Base-by-base conservation (phyloP, 106 monocot genomes). In the Dioscorea zingiberensis region DNA sequence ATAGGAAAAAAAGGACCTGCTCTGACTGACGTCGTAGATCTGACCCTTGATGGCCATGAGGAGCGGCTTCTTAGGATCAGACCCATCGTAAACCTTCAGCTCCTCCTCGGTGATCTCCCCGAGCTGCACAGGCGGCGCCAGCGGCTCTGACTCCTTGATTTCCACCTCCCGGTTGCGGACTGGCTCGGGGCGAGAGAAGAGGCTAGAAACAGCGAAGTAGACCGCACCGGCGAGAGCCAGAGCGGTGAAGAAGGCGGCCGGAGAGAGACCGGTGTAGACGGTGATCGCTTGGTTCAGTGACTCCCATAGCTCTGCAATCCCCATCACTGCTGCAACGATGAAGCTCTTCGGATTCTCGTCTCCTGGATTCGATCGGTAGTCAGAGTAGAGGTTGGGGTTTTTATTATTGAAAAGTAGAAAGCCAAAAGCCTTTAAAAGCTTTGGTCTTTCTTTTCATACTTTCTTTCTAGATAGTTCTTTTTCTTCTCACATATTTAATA, bases 11-110 rank as follows among this genome's bases (percentile, higher is more conserved):
- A 6, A 9, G 25, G 27, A 80, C 85, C 85, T 80, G 81, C 85
- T 81, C 73, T 81, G 85, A 21, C 81, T 68, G 48, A 85, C 85
- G 59, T 85, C 85, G 28, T 85, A 85, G 74, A 85, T 85, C 81
- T 85, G 85, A 18, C 81, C 78, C 67, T 85, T 85, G 71, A 85
- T 81, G 21, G 81, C 85, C 85, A 85, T 85, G 47, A 85, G 80
- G 3, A 85, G 80, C 11, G 80, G 85, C 62, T 80, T 85, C 64
- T 77, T 77, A 17, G 80, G 81, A 68, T 85, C 85, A 60, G 81
- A 81, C 22, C 85, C 85, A 38, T 85, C 85, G 55, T 81, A 85
- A 22, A 54, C 66, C 61, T 38, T 63, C 38, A 85, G 74, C 64
- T 85, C 81, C 48, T 81, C 81, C 32, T 71, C 77, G 14, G 74